Evolutionary conservation across 73 alveolate genomes (phyloP), one percentile per base, ranked within the genome.

Genomic region (Breviolum minutum): DNA sequence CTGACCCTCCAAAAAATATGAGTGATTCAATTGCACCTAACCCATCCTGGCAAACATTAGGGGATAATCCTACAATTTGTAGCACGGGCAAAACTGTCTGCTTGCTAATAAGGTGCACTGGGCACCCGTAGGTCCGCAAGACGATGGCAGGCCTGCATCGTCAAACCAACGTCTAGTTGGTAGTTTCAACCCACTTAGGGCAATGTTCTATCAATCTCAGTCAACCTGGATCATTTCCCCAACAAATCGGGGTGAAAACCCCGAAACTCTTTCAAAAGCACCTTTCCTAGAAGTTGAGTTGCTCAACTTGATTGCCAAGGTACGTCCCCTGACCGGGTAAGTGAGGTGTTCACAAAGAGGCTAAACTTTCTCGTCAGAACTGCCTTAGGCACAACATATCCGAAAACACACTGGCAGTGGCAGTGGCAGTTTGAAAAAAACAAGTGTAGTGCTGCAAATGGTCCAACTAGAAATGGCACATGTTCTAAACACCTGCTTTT

Each of bases 261-360:
- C 77, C 6, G 77, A 14, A 68, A 2, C 2, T 14, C 17, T 22
- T 17, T 22, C 8, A 40, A 40, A 40, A 40, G 54, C 83, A 19
- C 83, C 83, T 13, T 66, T 17, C 17, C 74, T 22, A 68, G 17
- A 40, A 9, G 6, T 74, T 74, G 60, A 74, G 29, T 40, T 40
- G 54, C 54, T 40, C 54, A 40, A 40, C 54, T 40, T 40, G 54
- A 29, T 64, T 4, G 88, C 95, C 17, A 9, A 40, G 97, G 77
- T 17, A 79, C 98, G 61, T 92, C 98, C 86, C 81, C 99, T 13
- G 99, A 94, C 16, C 99, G 94, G 26, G 94, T 79, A 30, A 77
- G 85, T 62, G 99, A 94, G 73, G 99, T 81, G 68, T 94, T 94
- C 99, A 94, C 99, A 63, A 94, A 94, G 54, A 94, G 80, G 94